phyloP scores from a whole-genome alignment of 225 moss, liverwort and hornwort genomes.

The Pseudoscleropodium purum region DNA sequence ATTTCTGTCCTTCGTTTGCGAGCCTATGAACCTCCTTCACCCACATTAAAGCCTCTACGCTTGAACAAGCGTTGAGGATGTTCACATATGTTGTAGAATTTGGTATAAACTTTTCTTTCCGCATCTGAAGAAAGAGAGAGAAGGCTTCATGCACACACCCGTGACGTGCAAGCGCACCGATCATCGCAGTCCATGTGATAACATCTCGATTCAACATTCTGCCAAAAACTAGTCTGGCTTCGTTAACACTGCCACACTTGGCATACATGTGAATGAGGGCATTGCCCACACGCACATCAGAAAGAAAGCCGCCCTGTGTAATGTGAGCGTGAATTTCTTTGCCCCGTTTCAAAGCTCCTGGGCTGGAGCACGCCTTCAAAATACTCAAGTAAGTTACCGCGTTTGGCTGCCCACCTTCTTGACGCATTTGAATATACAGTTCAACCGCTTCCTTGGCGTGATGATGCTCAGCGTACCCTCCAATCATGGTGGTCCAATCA shows the following conservation, averaged over 20 bases:
- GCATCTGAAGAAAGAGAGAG: slow-evolving; percentile 1
- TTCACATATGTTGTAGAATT: neutral
- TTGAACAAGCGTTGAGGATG: neutral
- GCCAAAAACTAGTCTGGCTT: neutral
- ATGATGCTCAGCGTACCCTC: neutral
- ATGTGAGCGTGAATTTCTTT: slow-evolving; percentile 1
- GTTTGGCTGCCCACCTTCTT: neutral
- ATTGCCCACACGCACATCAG: slow-evolving; percentile 1
- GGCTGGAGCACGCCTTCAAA: neutral
- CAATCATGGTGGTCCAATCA: slow-evolving; percentile 2
- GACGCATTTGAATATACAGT: neutral
- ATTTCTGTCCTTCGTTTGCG: neutral
- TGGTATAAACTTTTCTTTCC: neutral
- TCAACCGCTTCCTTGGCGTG: neutral
- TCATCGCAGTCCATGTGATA: neutral
- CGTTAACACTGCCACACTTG: neutral
- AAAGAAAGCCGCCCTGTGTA: neutral
- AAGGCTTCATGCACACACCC: neutral
- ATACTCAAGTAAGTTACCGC: neutral
- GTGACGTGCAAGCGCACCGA: neutral
- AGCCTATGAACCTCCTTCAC: neutral
- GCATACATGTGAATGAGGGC: neutral
- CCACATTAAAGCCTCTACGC: neutral
- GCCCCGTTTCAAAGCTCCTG: neutral
- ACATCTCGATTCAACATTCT: neutral